phyloP scores from a whole-genome alignment of 1,284 basidiomycete species.

The Inonotus hispidus region DNA sequence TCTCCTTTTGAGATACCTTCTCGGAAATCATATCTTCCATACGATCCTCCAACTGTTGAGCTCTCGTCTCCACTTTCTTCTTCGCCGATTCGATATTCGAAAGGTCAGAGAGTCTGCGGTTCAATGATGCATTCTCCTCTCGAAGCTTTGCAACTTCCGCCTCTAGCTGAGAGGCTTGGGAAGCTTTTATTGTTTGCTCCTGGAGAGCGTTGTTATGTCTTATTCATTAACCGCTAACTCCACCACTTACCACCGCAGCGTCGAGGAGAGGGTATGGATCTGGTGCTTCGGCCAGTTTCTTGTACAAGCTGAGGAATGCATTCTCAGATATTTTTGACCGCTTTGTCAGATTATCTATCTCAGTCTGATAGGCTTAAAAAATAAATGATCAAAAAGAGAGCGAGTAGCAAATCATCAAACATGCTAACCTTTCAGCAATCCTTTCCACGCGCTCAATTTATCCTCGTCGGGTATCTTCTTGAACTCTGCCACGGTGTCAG shows the following conservation, averaged over 20 bases:
- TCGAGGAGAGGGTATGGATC: conserved; percentile 96
- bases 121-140: conserved; percentile 77
- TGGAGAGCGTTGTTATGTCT: conserved; percentile 27
- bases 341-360: conserved; percentile 93
- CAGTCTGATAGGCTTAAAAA: conserved; percentile 83
- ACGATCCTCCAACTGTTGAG: conserved; percentile 78
- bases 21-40: conserved; percentile 90
- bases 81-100: conserved; percentile 65
- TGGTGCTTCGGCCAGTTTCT: conserved; percentile 88
- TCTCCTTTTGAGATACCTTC: conserved; percentile 85
- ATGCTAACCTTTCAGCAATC: conserved; percentile 71
- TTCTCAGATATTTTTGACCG: conserved; percentile 89
- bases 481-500: conserved; percentile 59
- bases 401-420: background rate
- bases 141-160: conserved; percentile 63
- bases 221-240: background rate
- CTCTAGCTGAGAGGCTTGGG: conserved; percentile 74
- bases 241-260: conserved; percentile 70
- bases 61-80: conserved; percentile 68
- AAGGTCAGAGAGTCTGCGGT: conserved; percentile 62
- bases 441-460: conserved; percentile 82
- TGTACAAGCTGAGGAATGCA: conserved; percentile 91
- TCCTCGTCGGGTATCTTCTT: conserved; percentile 87
- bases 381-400: background rate
- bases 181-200: conserved; percentile 87